Conservation (phyloP, 257 asterid genomes). For the Solanum piurae region DNA sequence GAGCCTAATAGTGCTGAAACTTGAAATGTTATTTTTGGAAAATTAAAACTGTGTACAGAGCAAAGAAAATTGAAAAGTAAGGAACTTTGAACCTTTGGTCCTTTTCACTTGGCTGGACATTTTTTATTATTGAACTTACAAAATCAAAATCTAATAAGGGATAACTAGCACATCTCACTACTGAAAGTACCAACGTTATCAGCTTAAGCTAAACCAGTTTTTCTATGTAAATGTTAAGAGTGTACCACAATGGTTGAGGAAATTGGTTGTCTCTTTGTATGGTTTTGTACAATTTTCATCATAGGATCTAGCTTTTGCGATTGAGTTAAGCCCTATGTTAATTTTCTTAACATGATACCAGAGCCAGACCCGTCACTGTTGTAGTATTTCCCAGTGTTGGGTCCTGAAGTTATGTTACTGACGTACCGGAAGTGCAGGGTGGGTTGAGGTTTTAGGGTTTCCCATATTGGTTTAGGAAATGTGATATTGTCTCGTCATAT, state of each 20-base stretch:
- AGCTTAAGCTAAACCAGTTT: neutral
- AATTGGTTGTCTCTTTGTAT: neutral
- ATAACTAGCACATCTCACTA: neutral
- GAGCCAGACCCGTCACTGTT: neutral
- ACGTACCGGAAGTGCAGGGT: neutral
- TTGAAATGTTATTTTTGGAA: neutral
- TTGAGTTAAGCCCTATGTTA: neutral
- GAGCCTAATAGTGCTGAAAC: neutral
- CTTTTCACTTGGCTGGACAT: neutral
- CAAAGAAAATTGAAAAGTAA: neutral
- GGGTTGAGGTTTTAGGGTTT: neutral
- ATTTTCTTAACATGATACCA: neutral
- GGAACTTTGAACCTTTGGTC: neutral
- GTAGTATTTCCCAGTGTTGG: neutral
- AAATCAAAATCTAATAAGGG: neutral
- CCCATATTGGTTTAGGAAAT: neutral
- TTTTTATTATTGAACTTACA: neutral
- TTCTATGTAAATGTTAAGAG: neutral
- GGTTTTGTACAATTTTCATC: neutral
- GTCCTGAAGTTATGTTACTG: neutral
- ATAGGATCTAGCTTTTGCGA: neutral
- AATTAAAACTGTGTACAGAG: neutral
- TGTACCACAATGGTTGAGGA: neutral
- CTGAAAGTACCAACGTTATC: neutral
- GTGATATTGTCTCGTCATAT: neutral